Conservation (phyloP, 352 stramenopile species). For the Globisporangium mamillatum region DNA sequence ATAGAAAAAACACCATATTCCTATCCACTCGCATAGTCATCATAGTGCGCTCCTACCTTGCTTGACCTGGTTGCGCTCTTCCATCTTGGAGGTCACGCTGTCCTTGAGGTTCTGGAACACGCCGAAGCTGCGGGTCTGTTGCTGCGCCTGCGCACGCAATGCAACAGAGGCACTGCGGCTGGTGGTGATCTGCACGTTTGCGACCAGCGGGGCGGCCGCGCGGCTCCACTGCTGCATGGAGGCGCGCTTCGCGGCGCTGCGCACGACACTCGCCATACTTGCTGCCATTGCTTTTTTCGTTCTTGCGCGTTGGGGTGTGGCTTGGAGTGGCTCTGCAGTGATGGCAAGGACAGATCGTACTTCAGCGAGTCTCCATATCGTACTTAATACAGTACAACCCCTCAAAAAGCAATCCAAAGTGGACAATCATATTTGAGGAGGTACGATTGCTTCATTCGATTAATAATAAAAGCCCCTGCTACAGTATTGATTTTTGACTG, state of each 20-base stretch:
- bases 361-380: constrained; percentile 1
- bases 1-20: background rate
- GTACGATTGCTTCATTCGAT: background rate
- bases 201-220: constrained; percentile 14
- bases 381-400: background rate
- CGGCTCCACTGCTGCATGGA: constrained; percentile 27
- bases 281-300: constrained; percentile 20
- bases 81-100: constrained; percentile 68
- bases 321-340: constrained; percentile 3
- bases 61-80: constrained; percentile 80
- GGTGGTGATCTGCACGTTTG: constrained; percentile 4
- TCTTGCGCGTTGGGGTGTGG: background rate
- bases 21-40: background rate
- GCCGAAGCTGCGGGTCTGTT: constrained; percentile 61
- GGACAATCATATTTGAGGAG: background rate
- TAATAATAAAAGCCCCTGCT: background rate
- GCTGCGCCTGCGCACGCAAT: background rate
- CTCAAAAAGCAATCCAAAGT: too few species aligned
- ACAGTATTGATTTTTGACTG: background rate
- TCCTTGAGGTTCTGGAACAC: constrained; percentile 76
- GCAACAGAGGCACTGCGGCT: background rate
- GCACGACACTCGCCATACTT: constrained; percentile 20
- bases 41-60: constrained; percentile 36
- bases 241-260: constrained; percentile 32
- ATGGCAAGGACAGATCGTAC: background rate